A percentile compares a stretch with the other conserved stretches of the same genome.
Conservation (phyloP, 805 yeast genomes). For the Phaffomyces thermotolerans region DNA sequence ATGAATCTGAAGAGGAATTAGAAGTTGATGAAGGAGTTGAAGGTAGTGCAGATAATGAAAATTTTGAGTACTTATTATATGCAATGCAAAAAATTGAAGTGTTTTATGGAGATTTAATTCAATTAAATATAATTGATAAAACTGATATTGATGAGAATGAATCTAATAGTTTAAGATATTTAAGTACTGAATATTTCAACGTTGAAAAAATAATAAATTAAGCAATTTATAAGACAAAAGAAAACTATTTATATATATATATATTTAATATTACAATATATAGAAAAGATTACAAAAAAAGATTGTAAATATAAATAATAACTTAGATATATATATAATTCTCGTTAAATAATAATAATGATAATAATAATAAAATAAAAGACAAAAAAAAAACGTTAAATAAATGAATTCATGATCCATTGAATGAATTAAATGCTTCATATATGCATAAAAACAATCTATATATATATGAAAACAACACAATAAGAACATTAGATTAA, state of each 20-base stretch:
- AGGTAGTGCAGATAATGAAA: constrained; percentile 39
- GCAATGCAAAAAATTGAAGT: constrained; percentile 67
- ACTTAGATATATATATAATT: too few relatives aligned
- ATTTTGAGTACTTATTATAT: constrained; percentile 73
- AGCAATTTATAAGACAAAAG: not conserved
- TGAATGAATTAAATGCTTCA: too few relatives aligned
- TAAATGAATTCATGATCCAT: not conserved
- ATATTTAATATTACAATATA: not conserved
- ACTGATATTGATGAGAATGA: constrained; percentile 26
- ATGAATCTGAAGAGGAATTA: constrained; percentile 20
- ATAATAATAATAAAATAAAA: not conserved
- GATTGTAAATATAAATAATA: not conserved
- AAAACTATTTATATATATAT: too few relatives aligned
- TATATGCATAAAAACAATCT: not conserved
- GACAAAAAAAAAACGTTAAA: not conserved
- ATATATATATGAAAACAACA: not conserved
- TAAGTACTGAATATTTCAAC: constrained; percentile 17
- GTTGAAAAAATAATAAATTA: not conserved
- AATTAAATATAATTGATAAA: constrained; percentile 44
- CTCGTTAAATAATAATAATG: not conserved
- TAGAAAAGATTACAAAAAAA: not conserved
- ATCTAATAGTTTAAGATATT: constrained; percentile 27
- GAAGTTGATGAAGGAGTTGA: constrained; percentile 25
- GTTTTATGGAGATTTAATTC: constrained; percentile 67
- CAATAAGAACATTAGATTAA: not conserved